phyloP scores from a whole-genome alignment of 345 rosid genomes.

The Euphorbia peplus region DNA sequence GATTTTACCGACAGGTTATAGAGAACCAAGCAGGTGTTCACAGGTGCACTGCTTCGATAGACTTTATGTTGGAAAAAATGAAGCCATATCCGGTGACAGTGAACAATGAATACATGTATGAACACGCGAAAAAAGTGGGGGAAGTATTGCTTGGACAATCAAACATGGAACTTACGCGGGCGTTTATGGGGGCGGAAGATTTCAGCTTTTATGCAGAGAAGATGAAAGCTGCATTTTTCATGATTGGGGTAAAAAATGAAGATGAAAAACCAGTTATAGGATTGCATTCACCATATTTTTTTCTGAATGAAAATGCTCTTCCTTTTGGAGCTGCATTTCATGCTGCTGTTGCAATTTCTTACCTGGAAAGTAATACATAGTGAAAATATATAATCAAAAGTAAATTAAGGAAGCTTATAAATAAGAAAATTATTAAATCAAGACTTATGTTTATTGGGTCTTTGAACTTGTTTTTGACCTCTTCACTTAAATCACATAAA shows the following conservation, averaged over 20 bases:
- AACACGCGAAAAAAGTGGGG: slow-evolving; percentile 43
- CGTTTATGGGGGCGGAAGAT: slow-evolving; percentile 57
- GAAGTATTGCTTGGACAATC: slow-evolving; percentile 40
- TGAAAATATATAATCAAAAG: too few species aligned
- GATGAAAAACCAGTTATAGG: background rate
- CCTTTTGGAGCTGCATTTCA: slow-evolving; percentile 58
- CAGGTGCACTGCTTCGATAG: slow-evolving; percentile 41
- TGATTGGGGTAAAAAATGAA: slow-evolving; percentile 34
- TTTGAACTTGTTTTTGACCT: too few species aligned
- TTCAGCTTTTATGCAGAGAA: slow-evolving; percentile 53
- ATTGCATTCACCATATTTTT: slow-evolving; percentile 42
- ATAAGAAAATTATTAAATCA: too few species aligned
- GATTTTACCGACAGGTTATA: too few species aligned
- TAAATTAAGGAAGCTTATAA: too few species aligned
- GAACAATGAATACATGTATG: slow-evolving; percentile 43
- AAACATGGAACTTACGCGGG: slow-evolving; percentile 29
- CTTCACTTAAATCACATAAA: too few species aligned
- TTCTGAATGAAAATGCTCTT: slow-evolving; percentile 48
- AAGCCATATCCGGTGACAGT: slow-evolving; percentile 44
- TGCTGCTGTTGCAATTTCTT: slow-evolving; percentile 54
- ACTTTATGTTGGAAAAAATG: slow-evolving; percentile 43
- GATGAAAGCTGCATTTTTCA: slow-evolving; percentile 43
- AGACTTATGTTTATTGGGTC: too few species aligned
- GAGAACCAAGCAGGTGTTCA: slow-evolving; percentile 51
- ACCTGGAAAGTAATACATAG: too few species aligned